Evolutionary conservation across 2,329 filamentous ascomycete genomes (phyloP), one percentile per base, ranked within the genome.

Genomic region (Huntiella bhutanensis): DNA sequence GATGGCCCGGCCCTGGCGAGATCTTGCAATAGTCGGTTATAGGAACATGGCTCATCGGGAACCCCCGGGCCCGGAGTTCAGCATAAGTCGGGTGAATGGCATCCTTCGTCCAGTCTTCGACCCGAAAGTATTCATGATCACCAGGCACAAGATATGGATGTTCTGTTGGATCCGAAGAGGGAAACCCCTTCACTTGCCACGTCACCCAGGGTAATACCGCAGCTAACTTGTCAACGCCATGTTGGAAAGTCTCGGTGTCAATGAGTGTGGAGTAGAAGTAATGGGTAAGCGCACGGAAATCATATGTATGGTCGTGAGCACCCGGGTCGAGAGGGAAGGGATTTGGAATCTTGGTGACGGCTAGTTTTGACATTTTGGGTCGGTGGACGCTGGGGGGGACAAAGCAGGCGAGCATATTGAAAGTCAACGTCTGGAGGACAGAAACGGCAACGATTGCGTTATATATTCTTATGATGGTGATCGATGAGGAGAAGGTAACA

Each of bases 161-260:
- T 12, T 28, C 36, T 1, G 5, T 15, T n/a, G 11, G 17, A 11
- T 45, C 22, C 7, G 35, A 12, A 4, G 13, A 4, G 35, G 39
- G 13, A 17, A 15, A 11, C 11, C 43, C 43, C 3, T 28, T 28
- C 6, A 28, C 22, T 28, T 10, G 22, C 22, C 22, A 28, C 6
- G 35, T 10, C n/a, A 45, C 19, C 43, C 43, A 45, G 19, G 43
- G 35, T 19, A 45, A 45, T 17, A 36, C 43, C 11, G 35, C 22
- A 15, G 39, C n/a, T 19, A 45, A 35, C n/a, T 22, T 45, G 19
- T n/a, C 36, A 12, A 33, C 4, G 13, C 17, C 35, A 34, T 13
- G 7, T 39, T 45, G 4, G 35, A 39, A 12, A 35, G 17, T 8
- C n/a, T 35, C 16, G n/a, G 33, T 40, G 19, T 17, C 13, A 4